Conservation (phyloP, 2,329 filamentous ascomycete species). For the Talaromyces sp. region DNA sequence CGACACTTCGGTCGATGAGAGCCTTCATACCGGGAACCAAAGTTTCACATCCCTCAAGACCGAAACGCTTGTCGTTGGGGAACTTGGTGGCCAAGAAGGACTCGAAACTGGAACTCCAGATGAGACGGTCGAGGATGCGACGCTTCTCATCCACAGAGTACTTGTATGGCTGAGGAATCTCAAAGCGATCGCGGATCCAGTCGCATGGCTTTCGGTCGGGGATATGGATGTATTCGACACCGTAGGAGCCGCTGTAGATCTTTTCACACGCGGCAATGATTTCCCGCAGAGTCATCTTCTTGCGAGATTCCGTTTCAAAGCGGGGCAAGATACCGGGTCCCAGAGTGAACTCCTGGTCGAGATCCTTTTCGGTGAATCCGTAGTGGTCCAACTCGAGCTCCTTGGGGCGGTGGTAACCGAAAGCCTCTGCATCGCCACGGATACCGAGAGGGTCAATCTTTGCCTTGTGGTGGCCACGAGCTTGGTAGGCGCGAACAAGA, state of each 20-base stretch:
- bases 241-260: conserved; percentile 96
- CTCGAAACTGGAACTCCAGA: conserved; percentile 98
- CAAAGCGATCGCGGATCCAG: conserved; percentile 91
- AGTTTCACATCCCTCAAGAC: conserved; percentile 93
- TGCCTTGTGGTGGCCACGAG: conserved; percentile 95
- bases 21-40: conserved; percentile 99
- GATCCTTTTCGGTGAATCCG: conserved; percentile 87
- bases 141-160: conserved; percentile 98
- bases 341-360: conserved; percentile 85
- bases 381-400: conserved; percentile 92
- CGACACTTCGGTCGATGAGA: conserved; percentile 93
- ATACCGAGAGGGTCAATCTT: conserved; percentile 96
- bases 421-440: conserved; percentile 74
- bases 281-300: conserved; percentile 95
- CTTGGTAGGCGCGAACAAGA: conserved; percentile 94
- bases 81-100: conserved; percentile 94
- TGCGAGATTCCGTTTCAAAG: conserved; percentile 79
- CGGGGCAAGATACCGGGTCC: conserved; percentile 92
- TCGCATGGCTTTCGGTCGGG: conserved; percentile 96
- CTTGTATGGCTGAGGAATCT: conserved; percentile 91
- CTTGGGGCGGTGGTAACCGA: conserved; percentile 81
- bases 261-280: conserved; percentile 90
- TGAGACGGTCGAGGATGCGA: conserved; percentile 90
- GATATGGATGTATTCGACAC: conserved; percentile 98
- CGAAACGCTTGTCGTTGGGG: conserved; percentile 99